phyloP scores from a whole-genome alignment of 139 green algal genomes.

The Volvox africanus region DNA sequence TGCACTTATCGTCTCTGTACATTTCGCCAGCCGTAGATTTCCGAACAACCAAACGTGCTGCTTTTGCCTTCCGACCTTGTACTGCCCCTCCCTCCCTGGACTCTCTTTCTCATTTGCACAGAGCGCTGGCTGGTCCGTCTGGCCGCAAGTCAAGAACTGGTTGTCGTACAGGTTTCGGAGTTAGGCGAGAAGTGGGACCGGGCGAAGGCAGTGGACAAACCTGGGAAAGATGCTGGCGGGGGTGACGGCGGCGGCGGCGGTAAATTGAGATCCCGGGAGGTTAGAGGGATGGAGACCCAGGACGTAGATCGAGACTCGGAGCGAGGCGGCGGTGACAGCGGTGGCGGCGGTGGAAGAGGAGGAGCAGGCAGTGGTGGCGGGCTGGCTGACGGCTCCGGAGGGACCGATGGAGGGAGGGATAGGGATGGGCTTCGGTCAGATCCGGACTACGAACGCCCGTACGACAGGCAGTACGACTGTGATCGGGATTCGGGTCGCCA shows the following conservation, averaged over 20 bases:
- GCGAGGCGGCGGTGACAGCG: not conserved
- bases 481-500: not conserved
- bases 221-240: not conserved
- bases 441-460: not conserved
- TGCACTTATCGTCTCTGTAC: too few relatives aligned
- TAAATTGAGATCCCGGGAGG: not conserved
- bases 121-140: conserved; percentile 66
- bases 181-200: conserved; percentile 60
- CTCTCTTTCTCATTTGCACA: conserved; percentile 39
- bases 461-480: conserved; percentile 22
- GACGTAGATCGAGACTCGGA: too few relatives aligned
- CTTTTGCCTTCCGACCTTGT: too few relatives aligned
- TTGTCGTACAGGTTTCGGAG: conserved; percentile 65
- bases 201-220: not conserved
- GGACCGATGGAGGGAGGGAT: not conserved
- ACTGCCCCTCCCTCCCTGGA: too few relatives aligned
- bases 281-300: not conserved
- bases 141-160: conserved; percentile 59
- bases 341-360: not conserved
- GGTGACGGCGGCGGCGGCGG: not conserved
- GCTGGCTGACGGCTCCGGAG: not conserved
- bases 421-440: not conserved
- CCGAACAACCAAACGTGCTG: too few relatives aligned
- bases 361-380: not conserved
- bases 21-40: too few relatives aligned